Conservation (phyloP, 306 rosid species). For the Herpetospermum pedunculosum region DNA sequence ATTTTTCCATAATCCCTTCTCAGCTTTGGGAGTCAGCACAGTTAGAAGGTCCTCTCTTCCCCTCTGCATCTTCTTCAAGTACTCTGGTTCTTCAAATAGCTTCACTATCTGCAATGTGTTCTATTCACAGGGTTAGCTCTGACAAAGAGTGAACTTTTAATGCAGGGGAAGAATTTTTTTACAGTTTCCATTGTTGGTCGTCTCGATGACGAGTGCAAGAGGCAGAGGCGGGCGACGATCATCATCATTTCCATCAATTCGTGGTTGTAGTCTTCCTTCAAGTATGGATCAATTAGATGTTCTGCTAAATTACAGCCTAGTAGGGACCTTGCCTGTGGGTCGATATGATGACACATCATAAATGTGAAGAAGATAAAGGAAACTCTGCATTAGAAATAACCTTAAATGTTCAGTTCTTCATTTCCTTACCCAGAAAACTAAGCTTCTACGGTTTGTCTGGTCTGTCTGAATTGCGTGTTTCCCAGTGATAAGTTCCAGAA, state of each 20-base stretch:
- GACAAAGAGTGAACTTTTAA: not conserved
- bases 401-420: not conserved
- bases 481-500: constrained; percentile 40
- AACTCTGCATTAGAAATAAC: not conserved
- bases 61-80: constrained; percentile 28
- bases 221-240: constrained; percentile 34
- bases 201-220: constrained; percentile 34
- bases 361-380: not conserved
- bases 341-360: not conserved
- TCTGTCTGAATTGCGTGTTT: constrained; percentile 34
- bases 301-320: constrained; percentile 22
- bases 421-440: constrained; percentile 34
- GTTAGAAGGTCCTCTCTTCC: constrained; percentile 21
- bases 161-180: not conserved
- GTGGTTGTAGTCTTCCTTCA: constrained; percentile 25
- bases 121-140: not conserved
- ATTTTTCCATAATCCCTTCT: constrained; percentile 10
- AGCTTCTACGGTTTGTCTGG: constrained; percentile 23
- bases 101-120: constrained; percentile 24
- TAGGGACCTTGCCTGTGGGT: constrained; percentile 35
- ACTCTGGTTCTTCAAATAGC: constrained; percentile 34
- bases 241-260: constrained; percentile 38
- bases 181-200: constrained; percentile 40
- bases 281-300: constrained; percentile 28
- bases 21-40: constrained; percentile 10